Conservation (phyloP, 2,329 filamentous ascomycete genomes). For the Chaetothyriales sp. region DNA sequence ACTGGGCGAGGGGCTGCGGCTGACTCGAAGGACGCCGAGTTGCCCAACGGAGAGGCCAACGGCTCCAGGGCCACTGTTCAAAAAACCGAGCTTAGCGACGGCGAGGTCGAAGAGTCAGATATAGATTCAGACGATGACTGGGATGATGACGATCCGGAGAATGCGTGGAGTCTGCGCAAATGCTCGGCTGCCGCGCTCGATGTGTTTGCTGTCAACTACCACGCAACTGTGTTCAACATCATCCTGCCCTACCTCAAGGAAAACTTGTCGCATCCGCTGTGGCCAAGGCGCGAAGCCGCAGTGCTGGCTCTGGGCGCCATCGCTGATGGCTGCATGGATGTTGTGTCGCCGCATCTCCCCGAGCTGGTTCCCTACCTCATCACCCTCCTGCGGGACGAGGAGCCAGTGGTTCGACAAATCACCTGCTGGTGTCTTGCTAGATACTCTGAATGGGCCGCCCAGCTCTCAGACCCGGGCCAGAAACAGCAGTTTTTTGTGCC, state of each 20-base stretch:
- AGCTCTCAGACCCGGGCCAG: constrained; percentile 52
- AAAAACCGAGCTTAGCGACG: constrained; percentile 66
- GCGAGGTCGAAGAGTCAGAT: constrained; percentile 64
- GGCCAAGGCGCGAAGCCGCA: constrained; percentile 85
- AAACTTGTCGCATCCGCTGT: constrained; percentile 76
- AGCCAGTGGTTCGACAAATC: constrained; percentile 88
- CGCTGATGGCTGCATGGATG: constrained; percentile 83
- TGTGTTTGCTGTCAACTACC: constrained; percentile 83
- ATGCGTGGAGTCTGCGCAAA: constrained; percentile 89
- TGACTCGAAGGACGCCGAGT: constrained; percentile 25
- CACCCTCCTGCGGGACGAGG: constrained; percentile 65
- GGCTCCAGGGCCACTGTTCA: constrained; percentile 37
- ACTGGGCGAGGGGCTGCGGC: constrained; percentile 38
- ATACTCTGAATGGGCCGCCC: constrained; percentile 84
- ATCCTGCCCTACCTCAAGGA: constrained; percentile 86
- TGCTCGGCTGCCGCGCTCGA: constrained; percentile 93
- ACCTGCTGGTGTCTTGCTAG: constrained; percentile 95
- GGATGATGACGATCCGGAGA: constrained; percentile 61
- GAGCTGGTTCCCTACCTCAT: constrained; percentile 85
- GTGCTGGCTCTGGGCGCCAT: constrained; percentile 90
- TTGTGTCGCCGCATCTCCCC: constrained; percentile 78
- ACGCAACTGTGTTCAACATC: constrained; percentile 72
- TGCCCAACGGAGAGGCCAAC: constrained; percentile 33
- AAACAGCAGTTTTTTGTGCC: constrained; percentile 75
- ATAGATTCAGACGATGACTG: constrained; percentile 60